phyloP scores from a whole-genome alignment of 176 grass and related monocot genomes.

The Oryza longistaminata region DNA sequence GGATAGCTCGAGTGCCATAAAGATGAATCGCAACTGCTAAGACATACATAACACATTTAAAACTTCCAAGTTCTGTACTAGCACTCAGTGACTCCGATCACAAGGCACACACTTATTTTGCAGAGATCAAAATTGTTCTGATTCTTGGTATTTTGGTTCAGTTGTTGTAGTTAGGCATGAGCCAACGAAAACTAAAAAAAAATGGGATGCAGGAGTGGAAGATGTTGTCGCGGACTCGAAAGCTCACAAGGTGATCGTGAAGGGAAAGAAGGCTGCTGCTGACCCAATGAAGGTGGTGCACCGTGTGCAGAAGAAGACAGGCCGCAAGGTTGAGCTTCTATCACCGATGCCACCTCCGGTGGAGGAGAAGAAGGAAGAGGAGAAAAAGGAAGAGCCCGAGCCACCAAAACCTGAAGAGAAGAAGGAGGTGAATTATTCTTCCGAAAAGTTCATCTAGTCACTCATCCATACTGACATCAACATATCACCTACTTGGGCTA shows the following conservation, averaged over 20 bases:
- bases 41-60: not conserved
- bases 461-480: not conserved
- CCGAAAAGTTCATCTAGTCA: not conserved
- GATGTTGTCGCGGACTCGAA: constrained; percentile 70
- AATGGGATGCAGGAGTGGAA: constrained; percentile 66
- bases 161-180: not conserved
- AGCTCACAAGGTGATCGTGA: constrained; percentile 80
- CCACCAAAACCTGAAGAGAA: constrained; percentile 37
- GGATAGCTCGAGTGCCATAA: not conserved
- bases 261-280: constrained; percentile 87
- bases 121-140: not conserved
- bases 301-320: constrained; percentile 83
- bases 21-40: not conserved
- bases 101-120: not conserved
- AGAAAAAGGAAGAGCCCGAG: constrained; percentile 51
- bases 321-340: constrained; percentile 90
- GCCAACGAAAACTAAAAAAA: not conserved
- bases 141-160: not conserved
- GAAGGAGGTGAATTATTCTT: constrained; percentile 27
- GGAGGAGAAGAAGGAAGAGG: constrained; percentile 70
- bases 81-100: not conserved
- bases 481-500: not conserved
- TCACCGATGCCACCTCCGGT: constrained; percentile 49
- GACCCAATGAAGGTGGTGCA: constrained; percentile 93
- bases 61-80: not conserved